Base-by-base conservation (phyloP, 768 basidiomycete genomes). In the Lactifluus pinguis region DNA sequence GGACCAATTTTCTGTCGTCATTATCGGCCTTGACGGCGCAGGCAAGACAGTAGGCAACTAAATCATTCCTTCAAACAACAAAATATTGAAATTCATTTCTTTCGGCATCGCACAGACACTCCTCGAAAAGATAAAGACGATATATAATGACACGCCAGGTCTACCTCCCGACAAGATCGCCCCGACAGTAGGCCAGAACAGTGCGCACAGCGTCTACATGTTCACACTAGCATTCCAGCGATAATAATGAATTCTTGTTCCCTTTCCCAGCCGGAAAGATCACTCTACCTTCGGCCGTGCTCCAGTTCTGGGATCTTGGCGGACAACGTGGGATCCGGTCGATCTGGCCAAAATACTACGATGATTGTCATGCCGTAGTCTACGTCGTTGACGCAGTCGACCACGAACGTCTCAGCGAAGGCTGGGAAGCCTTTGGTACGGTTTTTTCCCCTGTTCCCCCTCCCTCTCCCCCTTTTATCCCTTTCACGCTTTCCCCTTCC, bases 101-200 rank as follows among this genome's bases (percentile, higher is more conserved):
- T 15, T 17, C n/a, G 36, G 13, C 8, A 25, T 25, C 19, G 13
- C 44, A 19, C 42, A 94, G 90, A 93, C 90, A 0, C 75, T 94
- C 62, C 77, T 97, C 47, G 95, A 98, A 77, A 89, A 86, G 72
- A 94, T 98, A 60, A 98, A 98, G 78, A 92, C 90, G 0, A 74
- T 91, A 0, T 98, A 95, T 70, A 95, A 86, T 70, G 83, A 89
- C 42, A 83, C 81, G 0, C 93, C 94, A 0, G 92, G 91, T 0
- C 81, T 97, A n/a, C 77, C 89, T 41, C 86, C 95, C 0, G 87
- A 92, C 67, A 97, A 93, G 75, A 98, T 99, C 67, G 92, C 82
- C 0, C 97, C 97, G 1, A 99, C 97, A 0, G 89, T 99, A 3
- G 97, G 97, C 0, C 95, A 98, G 74, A 98, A 98, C 73, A 95